These are phyloP conservation scores for Wickerhamomyces chambardii DNA, from an alignment of 805 yeast genomes.

Conservation along the genomic window DNA sequence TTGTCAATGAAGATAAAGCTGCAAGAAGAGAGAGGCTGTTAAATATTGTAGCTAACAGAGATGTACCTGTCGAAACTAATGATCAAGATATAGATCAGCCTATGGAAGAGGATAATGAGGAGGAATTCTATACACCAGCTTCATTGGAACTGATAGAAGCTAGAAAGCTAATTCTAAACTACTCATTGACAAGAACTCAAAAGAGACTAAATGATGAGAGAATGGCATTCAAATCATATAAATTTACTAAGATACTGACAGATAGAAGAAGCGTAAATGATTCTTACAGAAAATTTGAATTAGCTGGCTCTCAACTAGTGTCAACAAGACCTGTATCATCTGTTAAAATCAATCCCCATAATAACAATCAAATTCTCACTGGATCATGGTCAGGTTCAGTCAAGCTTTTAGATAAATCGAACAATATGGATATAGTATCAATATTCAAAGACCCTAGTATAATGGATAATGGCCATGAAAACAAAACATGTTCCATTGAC, in stretches of 20 bases:
- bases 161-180: constrained; percentile 40
- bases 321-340: constrained; percentile 63
- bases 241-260: constrained; percentile 33
- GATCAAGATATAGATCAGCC: neutral
- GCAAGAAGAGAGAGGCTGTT: constrained; percentile 55
- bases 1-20: constrained; percentile 49
- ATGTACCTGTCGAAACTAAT: constrained; percentile 11
- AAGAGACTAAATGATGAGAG: constrained; percentile 22
- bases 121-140: constrained; percentile 85
- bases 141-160: constrained; percentile 38
- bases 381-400: constrained; percentile 85
- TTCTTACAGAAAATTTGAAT: constrained; percentile 25
- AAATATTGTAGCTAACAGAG: constrained; percentile 26
- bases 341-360: constrained; percentile 33
- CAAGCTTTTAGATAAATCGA: constrained; percentile 30
- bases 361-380: constrained; percentile 35
- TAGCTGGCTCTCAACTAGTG: constrained; percentile 62
- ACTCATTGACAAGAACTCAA: constrained; percentile 39
- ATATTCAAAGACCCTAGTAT: constrained; percentile 30
- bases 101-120: constrained; percentile 49
- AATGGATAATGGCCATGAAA: constrained; percentile 33
- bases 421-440: no score
- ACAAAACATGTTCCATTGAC: constrained; percentile 62
- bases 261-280: constrained; percentile 34
- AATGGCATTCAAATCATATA: constrained; percentile 15